These are phyloP conservation scores for Colletotrichum agaves DNA, from an alignment of 2,329 filamentous ascomycete species.

Conservation along the genomic window DNA sequence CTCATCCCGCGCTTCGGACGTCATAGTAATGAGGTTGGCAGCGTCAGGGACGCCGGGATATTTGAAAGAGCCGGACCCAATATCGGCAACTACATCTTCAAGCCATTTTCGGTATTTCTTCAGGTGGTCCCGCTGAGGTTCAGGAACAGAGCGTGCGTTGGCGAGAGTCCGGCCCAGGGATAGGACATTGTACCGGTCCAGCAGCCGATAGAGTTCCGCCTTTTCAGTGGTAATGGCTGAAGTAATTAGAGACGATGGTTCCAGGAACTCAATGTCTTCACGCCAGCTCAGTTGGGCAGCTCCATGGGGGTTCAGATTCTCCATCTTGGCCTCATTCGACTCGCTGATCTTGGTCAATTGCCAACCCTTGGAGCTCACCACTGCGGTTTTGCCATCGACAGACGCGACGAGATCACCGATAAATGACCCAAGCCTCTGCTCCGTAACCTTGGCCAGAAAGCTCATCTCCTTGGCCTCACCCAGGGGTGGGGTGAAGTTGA, in stretches of 20 bases:
- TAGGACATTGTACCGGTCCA: slow-evolving; percentile 11
- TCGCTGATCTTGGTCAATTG: slow-evolving; percentile 13
- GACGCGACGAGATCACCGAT: slow-evolving; percentile 5
- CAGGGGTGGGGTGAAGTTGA: background rate
- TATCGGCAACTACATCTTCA: background rate
- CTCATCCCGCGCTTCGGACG: background rate
- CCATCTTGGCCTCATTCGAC: background rate
- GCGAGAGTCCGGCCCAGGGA: background rate
- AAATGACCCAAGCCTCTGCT: background rate
- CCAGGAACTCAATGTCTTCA: background rate
- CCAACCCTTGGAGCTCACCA: slow-evolving; percentile 24
- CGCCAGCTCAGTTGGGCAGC: slow-evolving; percentile 6
- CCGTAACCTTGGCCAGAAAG: background rate
- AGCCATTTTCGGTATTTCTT: background rate
- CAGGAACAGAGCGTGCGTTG: background rate
- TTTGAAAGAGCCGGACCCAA: background rate
- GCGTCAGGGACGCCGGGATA: background rate
- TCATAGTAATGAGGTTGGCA: background rate
- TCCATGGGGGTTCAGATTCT: background rate
- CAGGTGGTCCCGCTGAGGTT: background rate
- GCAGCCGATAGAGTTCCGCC: background rate
- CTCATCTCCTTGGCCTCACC: background rate
- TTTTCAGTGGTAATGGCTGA: background rate
- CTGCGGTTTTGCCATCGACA: background rate
- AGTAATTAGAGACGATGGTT: background rate